phyloP scores from a whole-genome alignment of 129 eudicot genomes.

The Dittrichia graveolens region DNA sequence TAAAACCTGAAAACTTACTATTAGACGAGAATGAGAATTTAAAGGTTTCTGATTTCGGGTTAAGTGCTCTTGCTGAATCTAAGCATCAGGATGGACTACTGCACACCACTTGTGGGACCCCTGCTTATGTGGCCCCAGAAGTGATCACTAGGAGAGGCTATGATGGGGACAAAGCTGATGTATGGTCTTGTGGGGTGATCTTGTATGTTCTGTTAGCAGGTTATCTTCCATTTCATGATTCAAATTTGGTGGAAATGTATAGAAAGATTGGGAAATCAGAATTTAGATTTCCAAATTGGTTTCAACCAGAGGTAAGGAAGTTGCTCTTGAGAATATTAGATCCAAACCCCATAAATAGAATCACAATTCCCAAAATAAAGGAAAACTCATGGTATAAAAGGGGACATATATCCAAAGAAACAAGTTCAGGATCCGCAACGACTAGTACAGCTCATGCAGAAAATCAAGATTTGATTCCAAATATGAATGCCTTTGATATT shows the following conservation, averaged over 20 bases:
- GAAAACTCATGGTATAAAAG: slow-evolving; percentile 64
- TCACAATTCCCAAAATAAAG: slow-evolving; percentile 56
- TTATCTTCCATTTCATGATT: slow-evolving; percentile 87
- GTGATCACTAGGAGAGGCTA: slow-evolving; percentile 63
- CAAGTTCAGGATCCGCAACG: slow-evolving; percentile 21
- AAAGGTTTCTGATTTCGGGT: slow-evolving; percentile 88
- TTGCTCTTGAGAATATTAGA: slow-evolving; percentile 64
- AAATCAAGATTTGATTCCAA: slow-evolving; percentile 32
- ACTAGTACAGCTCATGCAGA: slow-evolving; percentile 11
- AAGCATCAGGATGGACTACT: slow-evolving; percentile 76
- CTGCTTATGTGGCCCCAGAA: slow-evolving; percentile 92
- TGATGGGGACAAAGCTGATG: slow-evolving; percentile 71
- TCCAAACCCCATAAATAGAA: slow-evolving; percentile 72
- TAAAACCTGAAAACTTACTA: slow-evolving; percentile 83
- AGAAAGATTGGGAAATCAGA: slow-evolving; percentile 82
- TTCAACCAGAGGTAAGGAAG: slow-evolving; percentile 52
- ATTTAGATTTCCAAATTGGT: slow-evolving; percentile 69
- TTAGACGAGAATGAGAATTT: slow-evolving; percentile 78
- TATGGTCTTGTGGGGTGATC: slow-evolving; percentile 87
- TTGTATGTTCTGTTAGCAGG: slow-evolving; percentile 76
- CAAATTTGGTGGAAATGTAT: slow-evolving; percentile 86
- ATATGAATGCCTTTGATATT: slow-evolving; percentile 75
- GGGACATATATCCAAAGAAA: slow-evolving; percentile 33
- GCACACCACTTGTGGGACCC: slow-evolving; percentile 94
- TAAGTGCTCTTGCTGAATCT: slow-evolving; percentile 82